Percentiles rank a stretch among this genome's conserved stretches.
Conservation (phyloP, 805 yeast genomes). For the Yarrowia sp. region DNA sequence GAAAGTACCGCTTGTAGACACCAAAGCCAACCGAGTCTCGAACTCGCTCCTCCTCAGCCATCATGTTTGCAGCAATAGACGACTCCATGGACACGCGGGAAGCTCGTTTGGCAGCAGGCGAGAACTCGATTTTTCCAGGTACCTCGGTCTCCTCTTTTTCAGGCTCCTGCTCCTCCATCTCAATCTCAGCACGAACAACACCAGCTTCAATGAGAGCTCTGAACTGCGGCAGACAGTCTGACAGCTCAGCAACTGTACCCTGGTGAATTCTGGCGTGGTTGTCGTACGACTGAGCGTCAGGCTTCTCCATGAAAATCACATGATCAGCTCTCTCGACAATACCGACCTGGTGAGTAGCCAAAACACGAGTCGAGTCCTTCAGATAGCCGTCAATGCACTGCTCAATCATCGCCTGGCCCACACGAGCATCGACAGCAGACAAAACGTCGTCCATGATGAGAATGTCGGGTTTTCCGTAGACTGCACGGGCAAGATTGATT, state of each 20-base stretch:
- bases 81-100: slow-evolving; percentile 22
- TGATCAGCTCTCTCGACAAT: slow-evolving; percentile 69
- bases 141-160: background rate
- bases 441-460: slow-evolving; percentile 76
- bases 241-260: slow-evolving; percentile 60
- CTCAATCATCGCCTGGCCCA: slow-evolving; percentile 72
- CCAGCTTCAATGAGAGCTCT: slow-evolving; percentile 42
- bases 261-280: background rate
- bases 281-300: slow-evolving; percentile 30
- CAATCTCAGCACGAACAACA: slow-evolving; percentile 25
- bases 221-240: slow-evolving; percentile 47
- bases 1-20: slow-evolving; percentile 52
- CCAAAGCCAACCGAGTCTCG: slow-evolving; percentile 33
- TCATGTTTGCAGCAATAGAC: slow-evolving; percentile 7
- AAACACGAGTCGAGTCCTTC: slow-evolving; percentile 58
- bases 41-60: slow-evolving; percentile 28
- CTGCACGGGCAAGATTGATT: slow-evolving; percentile 77
- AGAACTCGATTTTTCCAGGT: background rate
- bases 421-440: slow-evolving; percentile 86
- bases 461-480: slow-evolving; percentile 63
- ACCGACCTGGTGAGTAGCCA: slow-evolving; percentile 83
- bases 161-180: background rate
- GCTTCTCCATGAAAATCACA: slow-evolving; percentile 64
- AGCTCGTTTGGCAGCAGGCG: background rate
- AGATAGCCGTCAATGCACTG: slow-evolving; percentile 63